phyloP scores from a whole-genome alignment of 2,329 filamentous ascomycete genomes.

The Clonostachys chloroleuca region DNA sequence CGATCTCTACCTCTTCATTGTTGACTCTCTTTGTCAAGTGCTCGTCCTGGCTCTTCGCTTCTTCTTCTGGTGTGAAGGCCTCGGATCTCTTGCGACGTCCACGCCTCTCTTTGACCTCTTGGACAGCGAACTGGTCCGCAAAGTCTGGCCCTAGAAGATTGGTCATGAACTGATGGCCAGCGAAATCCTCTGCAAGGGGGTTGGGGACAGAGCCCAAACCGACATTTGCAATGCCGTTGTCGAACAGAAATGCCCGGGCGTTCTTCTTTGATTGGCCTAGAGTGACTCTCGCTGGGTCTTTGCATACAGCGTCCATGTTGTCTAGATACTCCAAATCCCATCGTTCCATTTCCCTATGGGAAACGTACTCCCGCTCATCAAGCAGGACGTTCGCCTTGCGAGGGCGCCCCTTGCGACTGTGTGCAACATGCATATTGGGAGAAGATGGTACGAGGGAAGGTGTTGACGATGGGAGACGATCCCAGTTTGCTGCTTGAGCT shows the following conservation, averaged over 20 bases:
- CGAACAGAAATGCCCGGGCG: constrained; percentile 20
- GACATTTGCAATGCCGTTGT: constrained; percentile 26
- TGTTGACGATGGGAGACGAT: constrained; percentile 3
- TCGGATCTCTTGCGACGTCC: constrained; percentile 36
- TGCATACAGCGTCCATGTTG: constrained; percentile 47
- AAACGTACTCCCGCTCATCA: constrained; percentile 25
- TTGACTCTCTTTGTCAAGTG: constrained; percentile 18
- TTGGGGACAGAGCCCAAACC: constrained; percentile 15
- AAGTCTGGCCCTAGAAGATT: constrained; percentile 16
- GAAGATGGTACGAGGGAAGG: constrained; percentile 14
- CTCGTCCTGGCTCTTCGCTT: constrained; percentile 21
- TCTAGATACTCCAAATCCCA: constrained; percentile 26
- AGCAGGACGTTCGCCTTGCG: constrained; percentile 15
- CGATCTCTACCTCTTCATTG: constrained; percentile 18
- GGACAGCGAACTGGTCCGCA: background rate
- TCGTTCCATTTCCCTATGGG: constrained; percentile 30
- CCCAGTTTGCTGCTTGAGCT: constrained; percentile 6
- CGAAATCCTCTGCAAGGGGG: constrained; percentile 36
- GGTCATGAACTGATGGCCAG: constrained; percentile 35
- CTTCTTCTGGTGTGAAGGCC: constrained; percentile 32
- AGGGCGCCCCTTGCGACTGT: constrained; percentile 12
- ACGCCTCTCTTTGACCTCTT: background rate
- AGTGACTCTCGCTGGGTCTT: constrained; percentile 15
- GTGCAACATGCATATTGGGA: constrained; percentile 6
- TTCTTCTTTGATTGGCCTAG: constrained; percentile 31